A percentile compares a stretch with the other conserved stretches of the same genome.
Evolutionary conservation across 495 filamentous ascomycete genomes (phyloP).

Genomic region (Aeminium ludgeri): DNA sequence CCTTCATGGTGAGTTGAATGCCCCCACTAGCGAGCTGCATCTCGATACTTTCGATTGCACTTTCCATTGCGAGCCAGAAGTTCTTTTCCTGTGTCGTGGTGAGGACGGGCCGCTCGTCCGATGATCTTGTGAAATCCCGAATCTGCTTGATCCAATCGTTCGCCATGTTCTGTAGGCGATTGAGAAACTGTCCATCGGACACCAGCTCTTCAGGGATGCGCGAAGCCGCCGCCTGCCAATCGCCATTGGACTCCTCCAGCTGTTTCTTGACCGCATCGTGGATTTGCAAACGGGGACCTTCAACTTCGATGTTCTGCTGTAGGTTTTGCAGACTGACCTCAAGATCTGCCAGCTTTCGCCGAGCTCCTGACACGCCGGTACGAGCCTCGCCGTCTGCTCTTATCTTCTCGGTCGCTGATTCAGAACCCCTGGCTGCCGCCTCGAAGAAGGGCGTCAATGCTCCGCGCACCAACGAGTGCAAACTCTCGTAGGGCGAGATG

Average conservation of each 20-base stretch:
- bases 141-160: constrained; percentile 98
- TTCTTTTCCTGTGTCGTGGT: constrained; percentile 94
- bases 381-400: constrained; percentile 65
- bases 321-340: constrained; percentile 77
- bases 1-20: constrained; percentile 79
- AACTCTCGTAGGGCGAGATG: constrained; percentile 72
- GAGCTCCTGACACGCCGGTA: constrained; percentile 88
- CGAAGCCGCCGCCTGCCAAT: constrained; percentile 53
- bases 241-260: constrained; percentile 50
- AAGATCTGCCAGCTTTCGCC: constrained; percentile 86
- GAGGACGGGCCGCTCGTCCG: constrained; percentile 69
- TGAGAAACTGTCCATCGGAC: constrained; percentile 76
- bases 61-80: constrained; percentile 95
- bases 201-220: constrained; percentile 54
- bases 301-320: constrained; percentile 96
- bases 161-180: constrained; percentile 80
- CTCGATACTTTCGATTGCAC: constrained; percentile 75
- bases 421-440: constrained; percentile 74
- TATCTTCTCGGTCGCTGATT: constrained; percentile 43
- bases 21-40: constrained; percentile 73
- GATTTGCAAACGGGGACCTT: constrained; percentile 66
- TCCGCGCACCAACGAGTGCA: constrained; percentile 75
- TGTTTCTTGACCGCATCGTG: constrained; percentile 76
- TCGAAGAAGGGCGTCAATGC: constrained; percentile 90
- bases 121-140: constrained; percentile 88